Evolutionary conservation across 345 rosid genomes (phyloP), one percentile per base, ranked within the genome.

Genomic region (Rhodamnia argentea): DNA sequence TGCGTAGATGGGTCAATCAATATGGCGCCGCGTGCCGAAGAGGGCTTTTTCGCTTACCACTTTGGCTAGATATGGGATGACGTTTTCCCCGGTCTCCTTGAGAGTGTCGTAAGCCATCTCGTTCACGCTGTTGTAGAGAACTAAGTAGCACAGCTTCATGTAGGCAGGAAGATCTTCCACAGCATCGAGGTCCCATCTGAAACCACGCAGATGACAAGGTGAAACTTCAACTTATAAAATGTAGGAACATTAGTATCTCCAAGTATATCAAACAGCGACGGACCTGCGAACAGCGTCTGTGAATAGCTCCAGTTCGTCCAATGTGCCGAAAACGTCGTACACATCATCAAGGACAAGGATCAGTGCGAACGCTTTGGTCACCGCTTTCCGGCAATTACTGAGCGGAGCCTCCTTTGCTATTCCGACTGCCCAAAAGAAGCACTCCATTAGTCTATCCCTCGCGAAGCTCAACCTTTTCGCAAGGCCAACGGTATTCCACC

Each of bases 361-460:
- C 18, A 93, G 57, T 1, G 89, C 42, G 9, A 88, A 60, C 23
- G 91, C 91, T 85, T 90, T 93, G 4, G 92, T 92, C 20, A 91
- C 84, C 5, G 84, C 82, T 86, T 82, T 89, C 2, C 92, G 88
- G 15, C 87, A 88, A 1, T 82, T 44, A 44, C 86, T 76, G 52
- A 85, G 89, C 14, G 88, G 87, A 26, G 92, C 92, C 29, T 88
- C 86, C 32, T 37, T 59, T 13, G 83, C 83, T 57, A 92, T 84
- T 50, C 92, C 94, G n/a, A 90, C 87, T 0, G 87, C 55, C 91
- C 92, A 91, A 40, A 91, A 85, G 89, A 88, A 93, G 89, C 94
- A 90, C 82, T 93, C 93, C 92, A 90, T 76, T 32, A 91, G 86
- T 57, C 94, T 88, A 81, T 92, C 92, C 87, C 94, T 87, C 12